phyloP scores from a whole-genome alignment of 2,329 filamentous ascomycete genomes.

The Pseudogymnoascus sp. region DNA sequence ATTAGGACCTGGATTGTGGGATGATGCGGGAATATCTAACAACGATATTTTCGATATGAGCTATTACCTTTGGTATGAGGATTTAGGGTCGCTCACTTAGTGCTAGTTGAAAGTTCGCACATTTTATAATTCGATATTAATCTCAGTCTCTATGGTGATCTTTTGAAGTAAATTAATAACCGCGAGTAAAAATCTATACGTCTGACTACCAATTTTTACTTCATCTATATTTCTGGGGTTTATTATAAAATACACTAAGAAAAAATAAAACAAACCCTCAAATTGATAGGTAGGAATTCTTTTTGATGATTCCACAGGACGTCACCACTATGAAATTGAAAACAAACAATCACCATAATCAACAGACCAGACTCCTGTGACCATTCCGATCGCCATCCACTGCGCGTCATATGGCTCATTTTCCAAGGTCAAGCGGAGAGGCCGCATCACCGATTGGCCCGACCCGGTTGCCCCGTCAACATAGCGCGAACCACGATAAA shows the following conservation, averaged over 20 bases:
- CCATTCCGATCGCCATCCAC: not conserved
- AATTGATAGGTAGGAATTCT: not conserved
- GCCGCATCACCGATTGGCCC: not conserved
- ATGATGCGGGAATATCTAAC: conserved; percentile 1
- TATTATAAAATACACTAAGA: not conserved
- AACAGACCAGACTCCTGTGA: not conserved
- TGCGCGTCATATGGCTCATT: not conserved
- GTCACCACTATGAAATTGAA: not conserved
- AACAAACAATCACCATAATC: not conserved
- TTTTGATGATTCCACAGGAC: too few species aligned
- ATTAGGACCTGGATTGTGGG: conserved; percentile 2
- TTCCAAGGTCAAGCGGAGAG: not conserved
- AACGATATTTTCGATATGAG: conserved; percentile 9
- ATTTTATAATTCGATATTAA: too few species aligned
- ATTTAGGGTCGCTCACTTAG: not conserved
- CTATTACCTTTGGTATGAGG: conserved; percentile 14
- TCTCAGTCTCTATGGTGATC: too few species aligned
- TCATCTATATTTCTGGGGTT: not conserved
- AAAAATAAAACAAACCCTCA: too few species aligned
- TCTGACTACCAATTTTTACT: too few species aligned
- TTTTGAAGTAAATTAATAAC: too few species aligned
- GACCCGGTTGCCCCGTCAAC: not conserved
- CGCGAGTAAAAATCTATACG: too few species aligned
- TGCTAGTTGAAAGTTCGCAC: not conserved
- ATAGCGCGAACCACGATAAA: conserved; percentile 1